phyloP scores from a whole-genome alignment of 495 filamentous ascomycete species.

The Alectoria sarmentosa region DNA sequence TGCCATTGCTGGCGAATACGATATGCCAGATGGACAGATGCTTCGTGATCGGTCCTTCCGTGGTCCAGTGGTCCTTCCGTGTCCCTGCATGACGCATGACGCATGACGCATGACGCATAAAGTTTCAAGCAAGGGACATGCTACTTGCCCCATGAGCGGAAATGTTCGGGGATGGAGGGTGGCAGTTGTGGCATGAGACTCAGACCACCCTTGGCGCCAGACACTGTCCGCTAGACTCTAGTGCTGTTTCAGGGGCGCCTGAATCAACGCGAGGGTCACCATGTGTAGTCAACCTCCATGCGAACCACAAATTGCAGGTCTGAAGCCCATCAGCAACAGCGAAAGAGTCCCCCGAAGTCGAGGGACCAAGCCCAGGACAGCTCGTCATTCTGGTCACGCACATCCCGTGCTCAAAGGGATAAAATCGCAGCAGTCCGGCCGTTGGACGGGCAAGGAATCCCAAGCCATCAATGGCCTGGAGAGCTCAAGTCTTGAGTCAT shows the following conservation, averaged over 20 bases:
- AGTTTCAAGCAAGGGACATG: no score
- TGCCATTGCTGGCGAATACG: neutral
- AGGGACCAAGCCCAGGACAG: neutral
- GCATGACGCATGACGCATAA: no score
- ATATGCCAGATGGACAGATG: slow-evolving; percentile 6
- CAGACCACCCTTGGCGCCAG: no score
- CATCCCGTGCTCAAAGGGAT: neutral
- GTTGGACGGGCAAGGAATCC: neutral
- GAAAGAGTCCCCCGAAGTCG: neutral
- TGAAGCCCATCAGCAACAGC: neutral
- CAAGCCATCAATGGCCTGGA: neutral
- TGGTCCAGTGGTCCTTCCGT: neutral
- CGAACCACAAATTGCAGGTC: no score
- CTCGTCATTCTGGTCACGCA: neutral
- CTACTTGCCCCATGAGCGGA: neutral
- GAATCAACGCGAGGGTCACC: neutral
- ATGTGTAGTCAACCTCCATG: no score
- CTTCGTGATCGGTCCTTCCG: slow-evolving; percentile 2
- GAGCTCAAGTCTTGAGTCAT: neutral
- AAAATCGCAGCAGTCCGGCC: neutral
- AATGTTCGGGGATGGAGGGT: neutral
- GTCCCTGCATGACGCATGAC: neutral
- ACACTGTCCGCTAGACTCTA: no score
- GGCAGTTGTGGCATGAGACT: neutral
- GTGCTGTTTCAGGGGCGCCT: neutral